phyloP scores from a whole-genome alignment of 2,329 filamentous ascomycete genomes.

The Neopestalotiopsis clavispora region DNA sequence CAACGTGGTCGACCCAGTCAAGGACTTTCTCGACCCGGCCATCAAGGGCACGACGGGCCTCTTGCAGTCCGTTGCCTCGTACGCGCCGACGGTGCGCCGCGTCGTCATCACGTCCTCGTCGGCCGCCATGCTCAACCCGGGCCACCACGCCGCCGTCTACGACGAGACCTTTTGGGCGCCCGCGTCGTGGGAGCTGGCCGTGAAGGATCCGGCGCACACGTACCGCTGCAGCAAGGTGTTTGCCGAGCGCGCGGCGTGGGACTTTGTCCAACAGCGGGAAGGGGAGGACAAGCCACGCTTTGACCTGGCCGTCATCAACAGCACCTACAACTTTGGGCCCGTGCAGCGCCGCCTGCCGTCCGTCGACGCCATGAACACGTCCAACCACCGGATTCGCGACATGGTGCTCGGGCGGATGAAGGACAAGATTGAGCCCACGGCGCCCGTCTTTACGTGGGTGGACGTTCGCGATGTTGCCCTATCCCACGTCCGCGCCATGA shows the following conservation, averaged over 20 bases:
- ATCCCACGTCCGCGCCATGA: constrained; percentile 65
- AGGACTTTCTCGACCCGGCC: constrained; percentile 59
- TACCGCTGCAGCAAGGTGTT: constrained; percentile 59
- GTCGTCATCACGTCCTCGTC: constrained; percentile 61
- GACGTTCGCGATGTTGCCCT: constrained; percentile 66
- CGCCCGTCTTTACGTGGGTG: constrained; percentile 62
- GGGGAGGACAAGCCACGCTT: constrained; percentile 58
- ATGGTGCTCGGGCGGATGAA: constrained; percentile 67
- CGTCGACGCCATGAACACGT: constrained; percentile 72
- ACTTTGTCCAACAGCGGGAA: constrained; percentile 49
- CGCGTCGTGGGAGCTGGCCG: constrained; percentile 41
- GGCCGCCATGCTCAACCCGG: constrained; percentile 47
- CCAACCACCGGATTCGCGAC: constrained; percentile 69
- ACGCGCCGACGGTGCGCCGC: constrained; percentile 60
- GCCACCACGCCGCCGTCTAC: constrained; percentile 42
- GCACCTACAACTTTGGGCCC: constrained; percentile 67
- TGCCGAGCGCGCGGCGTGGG: constrained; percentile 71
- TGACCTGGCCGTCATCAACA: constrained; percentile 64
- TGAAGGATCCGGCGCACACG: constrained; percentile 31
- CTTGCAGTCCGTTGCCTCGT: constrained; percentile 50
- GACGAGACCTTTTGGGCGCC: constrained; percentile 45
- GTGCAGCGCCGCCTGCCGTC: constrained; percentile 67
- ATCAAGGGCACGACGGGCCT: constrained; percentile 57
- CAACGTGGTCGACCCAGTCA: constrained; percentile 56
- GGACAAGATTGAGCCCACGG: constrained; percentile 60